Evolutionary conservation across 1,284 basidiomycete species (phyloP).

Genomic region (Coriolopsis trogii): DNA sequence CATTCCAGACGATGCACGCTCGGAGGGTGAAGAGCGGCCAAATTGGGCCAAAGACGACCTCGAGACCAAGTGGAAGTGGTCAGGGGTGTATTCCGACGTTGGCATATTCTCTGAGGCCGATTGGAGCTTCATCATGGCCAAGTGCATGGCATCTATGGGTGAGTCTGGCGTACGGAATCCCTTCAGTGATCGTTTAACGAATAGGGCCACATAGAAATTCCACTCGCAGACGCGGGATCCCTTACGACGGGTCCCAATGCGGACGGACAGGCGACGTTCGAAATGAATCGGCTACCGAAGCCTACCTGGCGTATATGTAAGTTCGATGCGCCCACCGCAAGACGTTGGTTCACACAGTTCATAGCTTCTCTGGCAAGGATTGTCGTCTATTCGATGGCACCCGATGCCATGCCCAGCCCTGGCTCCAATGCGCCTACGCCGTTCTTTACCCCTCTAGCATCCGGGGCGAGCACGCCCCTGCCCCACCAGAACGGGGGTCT

Average conservation of each 20-base stretch:
- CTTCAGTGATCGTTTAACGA: slow-evolving; percentile 3
- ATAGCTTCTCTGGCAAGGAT: slow-evolving; percentile 84
- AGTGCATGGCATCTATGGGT: slow-evolving; percentile 89
- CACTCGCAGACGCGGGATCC: slow-evolving; percentile 70
- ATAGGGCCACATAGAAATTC: slow-evolving; percentile 53
- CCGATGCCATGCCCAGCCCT: slow-evolving; percentile 68
- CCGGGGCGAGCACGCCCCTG: slow-evolving; percentile 61
- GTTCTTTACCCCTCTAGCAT: slow-evolving; percentile 64
- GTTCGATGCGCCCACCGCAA: slow-evolving; percentile 28
- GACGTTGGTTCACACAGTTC: neutral
- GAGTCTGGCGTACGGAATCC: slow-evolving; percentile 35
- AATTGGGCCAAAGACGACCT: slow-evolving; percentile 54
- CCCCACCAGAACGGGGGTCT: slow-evolving; percentile 45
- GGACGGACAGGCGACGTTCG: slow-evolving; percentile 67
- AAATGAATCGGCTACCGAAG: slow-evolving; percentile 67
- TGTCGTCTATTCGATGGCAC: slow-evolving; percentile 89
- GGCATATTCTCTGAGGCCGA: slow-evolving; percentile 89
- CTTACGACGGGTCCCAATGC: slow-evolving; percentile 71
- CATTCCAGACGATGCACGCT: slow-evolving; percentile 73
- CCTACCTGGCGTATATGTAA: slow-evolving; percentile 69
- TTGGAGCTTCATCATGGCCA: slow-evolving; percentile 90
- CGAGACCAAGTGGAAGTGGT: slow-evolving; percentile 52
- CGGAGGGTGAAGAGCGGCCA: slow-evolving; percentile 64
- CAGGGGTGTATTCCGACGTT: slow-evolving; percentile 77
- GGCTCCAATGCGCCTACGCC: slow-evolving; percentile 57